Base-by-base conservation (phyloP, 768 basidiomycete species). In the Leucocoprinus birnbaumii region DNA sequence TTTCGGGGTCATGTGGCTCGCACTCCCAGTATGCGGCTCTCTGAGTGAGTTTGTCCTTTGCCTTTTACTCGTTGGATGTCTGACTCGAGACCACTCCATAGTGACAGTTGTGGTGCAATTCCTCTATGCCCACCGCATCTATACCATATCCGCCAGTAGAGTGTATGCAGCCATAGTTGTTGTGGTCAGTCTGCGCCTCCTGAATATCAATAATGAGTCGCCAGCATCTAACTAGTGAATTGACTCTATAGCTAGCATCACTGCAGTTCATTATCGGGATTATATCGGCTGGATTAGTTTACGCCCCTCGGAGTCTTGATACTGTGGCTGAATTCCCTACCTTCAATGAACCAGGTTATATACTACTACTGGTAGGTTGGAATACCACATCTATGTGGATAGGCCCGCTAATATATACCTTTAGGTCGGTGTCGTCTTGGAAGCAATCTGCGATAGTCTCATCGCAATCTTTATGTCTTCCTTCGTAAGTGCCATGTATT, bases 391-490 rank as follows among this genome's bases (percentile, higher is more conserved):
- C n/a, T n/a, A n/a, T 50, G 13, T 34, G 25, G 21, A 50, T 22
- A 24, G 16, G 38, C 31, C 11, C 31, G 37, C 11, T 11, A 40
- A 16, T n/a, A 16, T 22, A 37, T 22, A 6, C 35, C 22, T 2
- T 25, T 14, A 13, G 13, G n/a, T 3, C 7, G 16, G 21, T 24
- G 22, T 19, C 11, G 40, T 22, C 22, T 50, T n/a, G 19, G 19
- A 34, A 31, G 31, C 1, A 22, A 3, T 41, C 3, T 48, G 46
- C 22, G 53, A 55, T 24, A 11, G 47, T 5, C 5, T 55, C 16
- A 55, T 55, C 31, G 53, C 46, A n/a, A 16, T 40, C 10, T 55
- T 47, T 26, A 55, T 55, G 53, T 41, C 31, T 16, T 26, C 16
- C n/a, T 41, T 47, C 27, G 46, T 54, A 27, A 14, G 53, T 48